phyloP scores from a whole-genome alignment of 2,329 filamentous ascomycete species.

The Zalaria obscura region DNA sequence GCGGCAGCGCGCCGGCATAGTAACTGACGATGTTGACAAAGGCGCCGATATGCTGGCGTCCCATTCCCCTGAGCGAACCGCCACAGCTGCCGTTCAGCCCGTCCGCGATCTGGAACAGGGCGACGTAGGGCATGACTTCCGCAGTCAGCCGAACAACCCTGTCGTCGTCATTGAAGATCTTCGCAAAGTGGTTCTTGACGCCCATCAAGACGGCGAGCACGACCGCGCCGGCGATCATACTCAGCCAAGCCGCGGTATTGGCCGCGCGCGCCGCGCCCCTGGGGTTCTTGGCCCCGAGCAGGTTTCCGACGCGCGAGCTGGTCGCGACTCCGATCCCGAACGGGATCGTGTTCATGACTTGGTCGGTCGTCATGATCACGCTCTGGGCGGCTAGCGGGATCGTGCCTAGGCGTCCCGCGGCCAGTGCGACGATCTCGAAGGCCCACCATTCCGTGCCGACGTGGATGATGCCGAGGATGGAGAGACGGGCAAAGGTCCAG shows the following conservation, averaged over 20 bases:
- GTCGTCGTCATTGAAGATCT: conserved; percentile 68
- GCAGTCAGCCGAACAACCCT: conserved; percentile 59
- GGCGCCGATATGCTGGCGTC: conserved; percentile 72
- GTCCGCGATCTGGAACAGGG: conserved; percentile 81
- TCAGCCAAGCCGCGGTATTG: conserved; percentile 61
- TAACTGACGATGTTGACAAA: conserved; percentile 72
- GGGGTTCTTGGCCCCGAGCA: conserved; percentile 55
- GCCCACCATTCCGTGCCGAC: conserved; percentile 93
- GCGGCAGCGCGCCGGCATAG: conserved; percentile 65
- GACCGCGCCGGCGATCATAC: conserved; percentile 50
- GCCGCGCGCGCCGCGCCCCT: conserved; percentile 56
- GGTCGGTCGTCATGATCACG: conserved; percentile 82
- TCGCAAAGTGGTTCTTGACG: conserved; percentile 58
- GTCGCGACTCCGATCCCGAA: conserved; percentile 78
- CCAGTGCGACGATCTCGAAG: conserved; percentile 78
- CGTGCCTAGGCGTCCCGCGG: conserved; percentile 66
- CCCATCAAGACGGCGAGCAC: conserved; percentile 57
- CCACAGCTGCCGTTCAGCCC: conserved; percentile 77
- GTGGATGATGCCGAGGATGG: conserved; percentile 63
- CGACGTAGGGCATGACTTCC: conserved; percentile 71
- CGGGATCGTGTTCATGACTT: conserved; percentile 65
- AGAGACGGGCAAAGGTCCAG: conserved; percentile 57
- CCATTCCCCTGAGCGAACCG: conserved; percentile 69
- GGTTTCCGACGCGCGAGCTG: conserved; percentile 63
- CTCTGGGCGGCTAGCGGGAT: conserved; percentile 68